A percentile compares a stretch with the other conserved stretches of the same genome.
Evolutionary conservation across 352 stramenopile species (phyloP).

Genomic region (Pythium sukuiense): DNA sequence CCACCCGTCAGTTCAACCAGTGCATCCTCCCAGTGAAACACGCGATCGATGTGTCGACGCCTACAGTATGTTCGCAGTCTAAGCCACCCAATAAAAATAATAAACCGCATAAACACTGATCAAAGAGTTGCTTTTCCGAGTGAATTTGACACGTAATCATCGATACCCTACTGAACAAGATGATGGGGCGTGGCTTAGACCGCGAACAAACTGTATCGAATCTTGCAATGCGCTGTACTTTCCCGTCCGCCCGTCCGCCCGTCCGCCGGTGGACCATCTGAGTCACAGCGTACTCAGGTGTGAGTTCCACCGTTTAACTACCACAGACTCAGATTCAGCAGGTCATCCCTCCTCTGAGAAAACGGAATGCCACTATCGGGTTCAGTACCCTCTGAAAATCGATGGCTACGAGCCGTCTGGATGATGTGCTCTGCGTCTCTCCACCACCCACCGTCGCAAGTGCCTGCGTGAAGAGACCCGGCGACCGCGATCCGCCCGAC

Average conservation of each 20-base stretch:
- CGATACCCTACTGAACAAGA: too few species aligned
- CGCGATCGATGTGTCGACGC: too few species aligned
- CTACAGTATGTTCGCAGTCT: too few species aligned
- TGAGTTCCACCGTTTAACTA: background rate
- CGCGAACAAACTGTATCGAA: too few species aligned
- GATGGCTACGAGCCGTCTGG: constrained; percentile 1
- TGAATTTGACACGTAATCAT: too few species aligned
- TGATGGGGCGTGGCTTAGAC: too few species aligned
- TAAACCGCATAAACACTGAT: too few species aligned
- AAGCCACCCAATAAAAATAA: too few species aligned
- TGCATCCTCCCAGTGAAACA: too few species aligned
- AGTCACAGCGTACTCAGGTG: background rate
- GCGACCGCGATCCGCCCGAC: background rate
- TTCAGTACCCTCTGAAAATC: constrained; percentile 6
- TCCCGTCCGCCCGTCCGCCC: constrained; percentile 2
- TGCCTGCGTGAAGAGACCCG: background rate
- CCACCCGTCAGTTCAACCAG: too few species aligned
- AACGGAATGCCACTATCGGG: background rate
- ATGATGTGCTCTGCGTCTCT: constrained; percentile 11
- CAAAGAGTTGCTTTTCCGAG: too few species aligned
- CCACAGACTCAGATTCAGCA: background rate
- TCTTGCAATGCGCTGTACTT: background rate
- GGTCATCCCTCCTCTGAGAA: constrained; percentile 7
- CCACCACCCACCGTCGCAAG: constrained; percentile 19
- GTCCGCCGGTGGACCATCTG: background rate